Evolutionary conservation across 768 basidiomycete genomes (phyloP).

Genomic region (Rhodosporidiobolus odoratus): DNA sequence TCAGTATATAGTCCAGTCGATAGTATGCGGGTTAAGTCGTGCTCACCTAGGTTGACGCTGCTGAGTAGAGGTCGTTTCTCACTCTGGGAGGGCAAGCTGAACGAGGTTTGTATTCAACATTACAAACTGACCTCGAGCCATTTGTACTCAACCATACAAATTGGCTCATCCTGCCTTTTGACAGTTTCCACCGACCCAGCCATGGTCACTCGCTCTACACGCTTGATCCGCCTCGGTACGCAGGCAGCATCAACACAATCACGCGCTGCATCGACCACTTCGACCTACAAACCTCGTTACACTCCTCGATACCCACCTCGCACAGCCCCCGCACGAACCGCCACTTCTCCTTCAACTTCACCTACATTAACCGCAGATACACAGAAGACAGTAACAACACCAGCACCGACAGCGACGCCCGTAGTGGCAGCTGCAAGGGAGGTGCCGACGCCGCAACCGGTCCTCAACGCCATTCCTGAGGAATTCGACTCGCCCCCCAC

Average conservation of each 20-base stretch:
- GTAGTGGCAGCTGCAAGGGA: too few species aligned
- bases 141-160: too few species aligned
- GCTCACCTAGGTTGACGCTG: too few species aligned
- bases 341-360: neutral
- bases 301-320: neutral
- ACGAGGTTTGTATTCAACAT: too few species aligned
- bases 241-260: neutral
- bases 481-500: neutral
- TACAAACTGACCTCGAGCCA: too few species aligned
- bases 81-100: too few species aligned
- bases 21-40: too few species aligned
- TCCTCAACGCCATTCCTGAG: neutral
- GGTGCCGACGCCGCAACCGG: neutral
- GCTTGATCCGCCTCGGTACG: neutral
- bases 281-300: neutral
- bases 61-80: too few species aligned
- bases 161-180: too few species aligned
- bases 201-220: neutral
- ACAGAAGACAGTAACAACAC: neutral
- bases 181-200: too few species aligned
- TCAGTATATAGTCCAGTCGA: too few species aligned
- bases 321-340: constrained; percentile 3
- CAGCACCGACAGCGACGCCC: neutral
- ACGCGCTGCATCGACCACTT: neutral
- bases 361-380: neutral